Evolutionary conservation across 768 basidiomycete species (phyloP).

Genomic region (Leucosporidium creatinivorum): DNA sequence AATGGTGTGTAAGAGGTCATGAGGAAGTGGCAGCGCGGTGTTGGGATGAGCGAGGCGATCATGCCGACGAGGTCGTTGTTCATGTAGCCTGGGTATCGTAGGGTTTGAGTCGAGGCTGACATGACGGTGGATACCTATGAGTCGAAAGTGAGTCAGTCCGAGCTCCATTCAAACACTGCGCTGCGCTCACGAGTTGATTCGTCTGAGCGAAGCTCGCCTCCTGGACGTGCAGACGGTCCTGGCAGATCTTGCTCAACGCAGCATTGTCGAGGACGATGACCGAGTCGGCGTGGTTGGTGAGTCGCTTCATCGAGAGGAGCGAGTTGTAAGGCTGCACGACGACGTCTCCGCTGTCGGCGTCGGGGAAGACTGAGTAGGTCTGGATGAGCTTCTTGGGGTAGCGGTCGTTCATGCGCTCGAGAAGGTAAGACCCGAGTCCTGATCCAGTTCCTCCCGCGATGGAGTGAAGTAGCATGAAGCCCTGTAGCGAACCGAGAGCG

Average conservation of each 20-base stretch:
- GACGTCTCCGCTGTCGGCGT: slow-evolving; percentile 63
- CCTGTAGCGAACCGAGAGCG: slow-evolving; percentile 49
- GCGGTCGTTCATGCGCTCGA: slow-evolving; percentile 92
- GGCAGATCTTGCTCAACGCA: slow-evolving; percentile 83
- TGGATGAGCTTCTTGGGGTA: slow-evolving; percentile 99
- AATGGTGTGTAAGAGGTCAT: slow-evolving; percentile 99
- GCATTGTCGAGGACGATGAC: slow-evolving; percentile 97
- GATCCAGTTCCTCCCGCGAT: slow-evolving; percentile 99
- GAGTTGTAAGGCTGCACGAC: slow-evolving; percentile 99
- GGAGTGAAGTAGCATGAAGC: slow-evolving; percentile 97
- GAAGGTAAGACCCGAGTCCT: slow-evolving; percentile 92
- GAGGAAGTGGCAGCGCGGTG: slow-evolving; percentile 93
- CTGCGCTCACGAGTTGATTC: slow-evolving; percentile 65
- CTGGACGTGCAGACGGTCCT: slow-evolving; percentile 80
- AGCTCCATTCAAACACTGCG: background rate
- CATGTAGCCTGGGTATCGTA: slow-evolving; percentile 97
- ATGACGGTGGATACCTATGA: slow-evolving; percentile 88
- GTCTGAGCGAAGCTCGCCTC: slow-evolving; percentile 79
- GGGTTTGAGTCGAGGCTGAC: slow-evolving; percentile 91
- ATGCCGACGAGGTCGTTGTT: slow-evolving; percentile 98
- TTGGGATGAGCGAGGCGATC: slow-evolving; percentile 91
- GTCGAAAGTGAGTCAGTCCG: background rate
- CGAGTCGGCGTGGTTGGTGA: slow-evolving; percentile 93
- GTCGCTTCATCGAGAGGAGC: slow-evolving; percentile 78
- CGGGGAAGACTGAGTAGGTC: slow-evolving; percentile 97